phyloP scores from a whole-genome alignment of 495 filamentous ascomycete species.

The Cenococcum geophilum region DNA sequence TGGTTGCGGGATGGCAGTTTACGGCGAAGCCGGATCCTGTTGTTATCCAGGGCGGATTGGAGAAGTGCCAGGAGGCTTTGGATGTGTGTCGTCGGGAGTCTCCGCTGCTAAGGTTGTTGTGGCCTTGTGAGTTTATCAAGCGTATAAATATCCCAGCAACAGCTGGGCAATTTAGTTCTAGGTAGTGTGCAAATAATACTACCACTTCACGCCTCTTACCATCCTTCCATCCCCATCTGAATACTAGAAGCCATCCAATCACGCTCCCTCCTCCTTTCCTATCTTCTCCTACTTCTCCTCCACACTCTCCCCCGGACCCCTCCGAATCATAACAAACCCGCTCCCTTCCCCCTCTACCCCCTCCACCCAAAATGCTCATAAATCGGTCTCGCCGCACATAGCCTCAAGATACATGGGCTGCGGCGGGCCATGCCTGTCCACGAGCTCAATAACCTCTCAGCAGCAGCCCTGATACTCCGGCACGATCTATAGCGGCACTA shows the following conservation, averaged over 20 bases:
- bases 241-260: too few relatives aligned
- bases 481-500: constrained; percentile 20
- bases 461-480: constrained; percentile 17
- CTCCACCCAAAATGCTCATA: constrained; percentile 24
- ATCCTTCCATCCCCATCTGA: too few relatives aligned
- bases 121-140: too few relatives aligned
- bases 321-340: constrained; percentile 18
- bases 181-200: too few relatives aligned
- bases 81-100: constrained; percentile 34
- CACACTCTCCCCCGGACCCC: too few relatives aligned
- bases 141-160: too few relatives aligned
- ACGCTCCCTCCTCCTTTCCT: too few relatives aligned
- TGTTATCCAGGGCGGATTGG: constrained; percentile 38
- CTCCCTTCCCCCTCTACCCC: constrained; percentile 15
- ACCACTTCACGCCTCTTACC: too few relatives aligned
- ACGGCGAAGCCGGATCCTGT: constrained; percentile 36
- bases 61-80: constrained; percentile 37
- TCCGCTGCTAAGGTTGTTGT: constrained; percentile 42
- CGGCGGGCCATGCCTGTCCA: constrained; percentile 8
- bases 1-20: constrained; percentile 20
- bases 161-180: too few relatives aligned
- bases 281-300: too few relatives aligned
- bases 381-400: constrained; percentile 11
- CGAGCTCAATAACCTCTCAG: constrained; percentile 15
- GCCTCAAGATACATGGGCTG: constrained; percentile 23